Percentiles rank a stretch among this genome's conserved stretches.
These are phyloP conservation scores for Pythium graminicola DNA, from an alignment of 352 stramenopile species.

Conservation along the genomic window DNA sequence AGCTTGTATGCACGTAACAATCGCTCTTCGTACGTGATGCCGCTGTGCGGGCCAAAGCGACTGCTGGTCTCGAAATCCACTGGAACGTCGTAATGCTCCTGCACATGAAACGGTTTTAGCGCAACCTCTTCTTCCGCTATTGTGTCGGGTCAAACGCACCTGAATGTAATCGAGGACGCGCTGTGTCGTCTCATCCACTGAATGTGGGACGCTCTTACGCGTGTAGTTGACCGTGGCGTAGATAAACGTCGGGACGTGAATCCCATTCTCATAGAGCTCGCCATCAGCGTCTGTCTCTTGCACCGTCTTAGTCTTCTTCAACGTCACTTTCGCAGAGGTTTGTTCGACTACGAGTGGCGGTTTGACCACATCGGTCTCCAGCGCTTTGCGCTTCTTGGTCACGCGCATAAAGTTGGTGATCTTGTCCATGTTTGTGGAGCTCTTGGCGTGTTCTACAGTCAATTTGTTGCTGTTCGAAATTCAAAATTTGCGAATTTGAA, in stretches of 20 bases:
- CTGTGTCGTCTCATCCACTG: constrained; percentile 30
- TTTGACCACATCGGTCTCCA: constrained; percentile 23
- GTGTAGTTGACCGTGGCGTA: constrained; percentile 58
- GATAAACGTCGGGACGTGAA: constrained; percentile 49
- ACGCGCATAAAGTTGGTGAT: constrained; percentile 66
- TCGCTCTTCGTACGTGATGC: constrained; percentile 49
- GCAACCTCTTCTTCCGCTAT: neutral
- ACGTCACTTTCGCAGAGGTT: constrained; percentile 12
- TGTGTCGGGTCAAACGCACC: constrained; percentile 15
- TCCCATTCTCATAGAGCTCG: constrained; percentile 23
- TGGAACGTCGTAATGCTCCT: constrained; percentile 45
- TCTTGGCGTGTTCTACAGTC: constrained; percentile 3
- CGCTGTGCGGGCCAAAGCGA: constrained; percentile 58
- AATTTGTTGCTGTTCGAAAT: constrained; percentile 1
- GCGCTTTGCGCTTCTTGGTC: constrained; percentile 45
- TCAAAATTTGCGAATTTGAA: constrained; percentile 8
- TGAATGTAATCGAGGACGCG: constrained; percentile 44
- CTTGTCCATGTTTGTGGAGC: constrained; percentile 31
- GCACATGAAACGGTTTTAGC: neutral
- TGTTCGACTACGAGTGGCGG: no score
- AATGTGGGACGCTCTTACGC: constrained; percentile 26
- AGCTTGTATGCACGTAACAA: constrained; percentile 54
- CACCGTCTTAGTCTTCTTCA: constrained; percentile 15
- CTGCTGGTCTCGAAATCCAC: constrained; percentile 41
- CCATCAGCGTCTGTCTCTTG: constrained; percentile 8